These are phyloP conservation scores for Suillus fuscotomentosus DNA, from an alignment of 768 basidiomycete genomes.

Conservation along the genomic window DNA sequence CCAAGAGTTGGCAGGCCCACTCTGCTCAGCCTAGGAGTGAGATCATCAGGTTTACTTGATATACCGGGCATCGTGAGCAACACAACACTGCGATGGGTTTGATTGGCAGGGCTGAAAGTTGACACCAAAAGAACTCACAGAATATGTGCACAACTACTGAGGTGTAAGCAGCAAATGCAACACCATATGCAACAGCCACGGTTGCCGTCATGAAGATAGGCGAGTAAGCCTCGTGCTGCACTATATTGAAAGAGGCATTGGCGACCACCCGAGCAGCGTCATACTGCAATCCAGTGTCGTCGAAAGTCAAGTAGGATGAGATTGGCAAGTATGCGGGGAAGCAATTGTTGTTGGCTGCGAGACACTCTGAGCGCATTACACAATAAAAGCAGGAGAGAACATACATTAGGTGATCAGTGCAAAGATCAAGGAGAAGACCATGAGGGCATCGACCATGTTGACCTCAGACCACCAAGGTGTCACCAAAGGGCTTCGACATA, in stretches of 20 bases:
- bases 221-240: conserved; percentile 74
- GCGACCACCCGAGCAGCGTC: conserved; percentile 58
- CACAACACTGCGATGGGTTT: conserved; percentile 50
- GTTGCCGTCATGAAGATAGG: conserved; percentile 73
- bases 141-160: conserved; percentile 77
- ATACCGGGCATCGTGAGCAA: conserved; percentile 36
- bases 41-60: conserved; percentile 29
- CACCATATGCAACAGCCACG: conserved; percentile 66
- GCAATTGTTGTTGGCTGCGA: conserved; percentile 67
- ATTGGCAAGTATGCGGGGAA: conserved; percentile 73
- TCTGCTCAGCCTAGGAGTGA: conserved; percentile 42
- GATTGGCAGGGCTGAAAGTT: conserved; percentile 47
- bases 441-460: conserved; percentile 64
- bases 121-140: conserved; percentile 46
- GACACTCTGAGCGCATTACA: conserved; percentile 1
- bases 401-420: conserved; percentile 72
- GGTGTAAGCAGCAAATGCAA: conserved; percentile 73
- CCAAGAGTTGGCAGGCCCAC: conserved; percentile 22
- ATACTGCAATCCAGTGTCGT: conserved; percentile 74
- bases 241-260: conserved; percentile 60
- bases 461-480: conserved; percentile 88
- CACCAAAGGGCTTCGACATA: conserved; percentile 75
- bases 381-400: conserved; percentile 23
- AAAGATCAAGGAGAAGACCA: conserved; percentile 76
- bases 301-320: conserved; percentile 60